A percentile compares a stretch with the other conserved stretches of the same genome.
These are phyloP conservation scores for Geotrichum bryndzae DNA, from an alignment of 1,139 yeast species.

Conservation along the genomic window DNA sequence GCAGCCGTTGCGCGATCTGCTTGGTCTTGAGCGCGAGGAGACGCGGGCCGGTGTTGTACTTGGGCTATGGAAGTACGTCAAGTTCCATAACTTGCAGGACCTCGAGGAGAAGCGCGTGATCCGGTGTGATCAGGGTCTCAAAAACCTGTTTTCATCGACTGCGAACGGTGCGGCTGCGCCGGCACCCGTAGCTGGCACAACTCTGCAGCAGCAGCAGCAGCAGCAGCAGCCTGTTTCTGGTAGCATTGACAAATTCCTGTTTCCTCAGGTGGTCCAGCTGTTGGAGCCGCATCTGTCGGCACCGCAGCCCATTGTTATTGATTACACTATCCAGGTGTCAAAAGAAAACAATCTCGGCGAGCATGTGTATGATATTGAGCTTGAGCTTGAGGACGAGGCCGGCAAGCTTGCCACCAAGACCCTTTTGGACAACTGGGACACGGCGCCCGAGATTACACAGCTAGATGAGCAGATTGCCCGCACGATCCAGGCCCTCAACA, in stretches of 20 bases:
- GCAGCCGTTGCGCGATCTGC: conserved; percentile 58
- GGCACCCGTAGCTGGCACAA: not conserved
- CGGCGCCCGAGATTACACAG: conserved; percentile 48
- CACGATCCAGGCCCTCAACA: conserved; percentile 61
- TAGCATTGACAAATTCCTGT: conserved; percentile 40
- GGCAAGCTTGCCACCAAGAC: conserved; percentile 43
- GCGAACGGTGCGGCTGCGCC: not conserved
- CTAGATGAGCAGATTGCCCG: conserved; percentile 56
- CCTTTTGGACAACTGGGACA: conserved; percentile 41
- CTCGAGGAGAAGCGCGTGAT: conserved; percentile 51
- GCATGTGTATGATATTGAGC: conserved; percentile 65
- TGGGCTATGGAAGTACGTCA: conserved; percentile 82
- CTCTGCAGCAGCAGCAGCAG: not conserved
- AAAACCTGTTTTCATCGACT: conserved; percentile 40
- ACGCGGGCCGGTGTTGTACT: conserved; percentile 84
- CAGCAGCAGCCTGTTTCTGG: not conserved
- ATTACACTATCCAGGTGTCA: conserved; percentile 70
- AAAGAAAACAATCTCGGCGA: conserved; percentile 79
- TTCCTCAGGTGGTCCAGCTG: conserved; percentile 69
- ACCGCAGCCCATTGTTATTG: conserved; percentile 68
- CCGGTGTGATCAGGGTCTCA: conserved; percentile 63
- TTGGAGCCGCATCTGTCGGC: conserved; percentile 63
- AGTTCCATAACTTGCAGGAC: conserved; percentile 61
- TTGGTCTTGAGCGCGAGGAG: conserved; percentile 64
- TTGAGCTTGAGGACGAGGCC: conserved; percentile 54